A percentile compares a stretch with the other conserved stretches of the same genome.
These are phyloP conservation scores for Ceratobasidium sp. DNA, from an alignment of 1,284 basidiomycete species.

Conservation along the genomic window DNA sequence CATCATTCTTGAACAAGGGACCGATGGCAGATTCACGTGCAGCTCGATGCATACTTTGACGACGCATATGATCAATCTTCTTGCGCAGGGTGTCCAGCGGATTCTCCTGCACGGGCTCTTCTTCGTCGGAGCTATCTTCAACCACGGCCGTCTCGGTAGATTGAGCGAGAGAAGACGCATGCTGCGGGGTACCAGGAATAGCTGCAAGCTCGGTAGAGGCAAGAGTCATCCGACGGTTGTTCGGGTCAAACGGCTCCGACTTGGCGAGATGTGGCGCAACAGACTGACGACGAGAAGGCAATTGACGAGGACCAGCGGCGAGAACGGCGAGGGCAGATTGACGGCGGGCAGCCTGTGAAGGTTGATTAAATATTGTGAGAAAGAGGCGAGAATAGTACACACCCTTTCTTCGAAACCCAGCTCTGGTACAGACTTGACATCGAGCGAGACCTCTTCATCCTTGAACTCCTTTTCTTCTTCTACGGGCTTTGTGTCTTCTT, in stretches of 20 bases:
- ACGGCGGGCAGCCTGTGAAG: slow-evolving; percentile 27
- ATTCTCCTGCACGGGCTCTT: slow-evolving; percentile 5
- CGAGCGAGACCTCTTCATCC: neutral
- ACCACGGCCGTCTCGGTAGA: neutral
- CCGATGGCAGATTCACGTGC: slow-evolving; percentile 27
- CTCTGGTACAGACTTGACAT: neutral
- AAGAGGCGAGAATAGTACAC: neutral
- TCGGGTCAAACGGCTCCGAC: slow-evolving; percentile 28
- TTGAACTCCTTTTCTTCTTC: neutral
- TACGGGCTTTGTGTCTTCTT: neutral
- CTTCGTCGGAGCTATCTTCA: slow-evolving; percentile 28
- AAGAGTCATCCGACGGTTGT: slow-evolving; percentile 33
- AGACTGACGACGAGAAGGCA: slow-evolving; percentile 28
- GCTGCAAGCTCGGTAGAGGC: neutral
- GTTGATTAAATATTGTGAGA: neutral
- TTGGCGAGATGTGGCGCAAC: slow-evolving; percentile 18
- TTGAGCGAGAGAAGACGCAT: slow-evolving; percentile 8
- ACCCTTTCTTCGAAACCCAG: slow-evolving; percentile 28
- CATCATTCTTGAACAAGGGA: slow-evolving; percentile 5
- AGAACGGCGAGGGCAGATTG: slow-evolving; percentile 35
- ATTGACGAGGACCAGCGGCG: slow-evolving; percentile 31
- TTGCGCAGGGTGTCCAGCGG: slow-evolving; percentile 23
- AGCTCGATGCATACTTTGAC: slow-evolving; percentile 36
- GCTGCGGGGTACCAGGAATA: slow-evolving; percentile 9
- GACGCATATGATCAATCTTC: slow-evolving; percentile 37